Conservation (phyloP, 345 rosid genomes). For the Eucalyptus sp. region DNA sequence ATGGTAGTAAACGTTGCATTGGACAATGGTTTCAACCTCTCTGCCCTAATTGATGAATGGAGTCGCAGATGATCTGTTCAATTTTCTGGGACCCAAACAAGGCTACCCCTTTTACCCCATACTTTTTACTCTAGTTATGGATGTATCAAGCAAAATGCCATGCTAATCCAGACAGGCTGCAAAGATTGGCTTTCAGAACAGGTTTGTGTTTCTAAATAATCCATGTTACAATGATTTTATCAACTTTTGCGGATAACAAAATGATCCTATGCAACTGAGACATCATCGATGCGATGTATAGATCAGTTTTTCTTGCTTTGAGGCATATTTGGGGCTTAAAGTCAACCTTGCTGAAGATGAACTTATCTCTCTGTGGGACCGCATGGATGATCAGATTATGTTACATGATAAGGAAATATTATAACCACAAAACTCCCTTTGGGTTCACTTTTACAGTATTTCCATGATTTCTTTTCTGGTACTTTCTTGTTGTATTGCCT, state of each 20-base stretch:
- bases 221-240: neutral
- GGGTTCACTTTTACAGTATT: no score
- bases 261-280: neutral
- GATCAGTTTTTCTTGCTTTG: neutral
- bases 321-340: neutral
- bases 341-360: neutral
- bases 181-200: neutral
- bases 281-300: neutral
- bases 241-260: neutral
- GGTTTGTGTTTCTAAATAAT: neutral
- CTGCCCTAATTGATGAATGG: neutral
- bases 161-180: neutral
- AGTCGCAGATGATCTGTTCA: neutral
- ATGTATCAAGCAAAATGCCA: neutral
- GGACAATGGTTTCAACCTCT: neutral
- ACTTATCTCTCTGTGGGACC: neutral
- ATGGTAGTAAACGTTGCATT: neutral
- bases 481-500: no score
- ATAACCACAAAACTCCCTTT: no score
- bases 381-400: neutral
- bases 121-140: neutral
- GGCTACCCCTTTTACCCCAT: neutral
- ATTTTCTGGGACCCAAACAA: neutral
- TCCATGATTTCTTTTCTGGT: no score
- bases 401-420: neutral